These are phyloP conservation scores for Castanea mollissima DNA, from an alignment of 306 rosid species.

Conservation along the genomic window DNA sequence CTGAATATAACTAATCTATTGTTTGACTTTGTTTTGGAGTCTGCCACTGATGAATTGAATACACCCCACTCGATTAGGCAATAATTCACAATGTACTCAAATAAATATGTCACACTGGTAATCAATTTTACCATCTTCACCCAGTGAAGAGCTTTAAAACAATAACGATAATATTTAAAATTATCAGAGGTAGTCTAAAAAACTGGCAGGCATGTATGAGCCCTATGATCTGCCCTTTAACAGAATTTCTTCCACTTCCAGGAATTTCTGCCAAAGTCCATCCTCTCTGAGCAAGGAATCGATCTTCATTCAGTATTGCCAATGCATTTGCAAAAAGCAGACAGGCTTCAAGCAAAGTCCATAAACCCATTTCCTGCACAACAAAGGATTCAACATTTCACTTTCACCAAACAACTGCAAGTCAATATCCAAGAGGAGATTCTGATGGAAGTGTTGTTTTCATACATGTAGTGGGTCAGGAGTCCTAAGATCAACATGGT, in stretches of 20 bases:
- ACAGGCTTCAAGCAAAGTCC: constrained; percentile 71
- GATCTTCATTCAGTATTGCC: constrained; percentile 86
- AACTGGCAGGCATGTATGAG: constrained; percentile 70
- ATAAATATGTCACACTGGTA: not conserved
- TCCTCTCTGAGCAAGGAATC: constrained; percentile 78
- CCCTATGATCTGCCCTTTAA: constrained; percentile 70
- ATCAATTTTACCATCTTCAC: constrained; percentile 24
- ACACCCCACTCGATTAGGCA: not conserved
- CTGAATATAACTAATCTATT: not conserved
- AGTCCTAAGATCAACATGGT: too few relatives aligned
- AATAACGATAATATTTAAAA: constrained; percentile 50
- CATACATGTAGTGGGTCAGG: not conserved
- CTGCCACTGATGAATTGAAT: too few relatives aligned
- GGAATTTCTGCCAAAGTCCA: constrained; percentile 65
- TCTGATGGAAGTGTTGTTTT: not conserved
- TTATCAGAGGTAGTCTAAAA: constrained; percentile 69
- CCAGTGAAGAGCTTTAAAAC: constrained; percentile 56
- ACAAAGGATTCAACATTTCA: constrained; percentile 17
- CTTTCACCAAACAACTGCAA: not conserved
- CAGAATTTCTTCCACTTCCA: constrained; percentile 49
- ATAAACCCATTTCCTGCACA: constrained; percentile 58
- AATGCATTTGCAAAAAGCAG: constrained; percentile 68
- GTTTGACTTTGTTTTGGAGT: not conserved
- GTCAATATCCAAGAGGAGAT: not conserved
- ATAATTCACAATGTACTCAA: not conserved